A percentile compares a stretch with the other conserved stretches of the same genome.
These are phyloP conservation scores for Alternaria tenuissima DNA, from an alignment of 2,329 filamentous ascomycete genomes.

Conservation along the genomic window DNA sequence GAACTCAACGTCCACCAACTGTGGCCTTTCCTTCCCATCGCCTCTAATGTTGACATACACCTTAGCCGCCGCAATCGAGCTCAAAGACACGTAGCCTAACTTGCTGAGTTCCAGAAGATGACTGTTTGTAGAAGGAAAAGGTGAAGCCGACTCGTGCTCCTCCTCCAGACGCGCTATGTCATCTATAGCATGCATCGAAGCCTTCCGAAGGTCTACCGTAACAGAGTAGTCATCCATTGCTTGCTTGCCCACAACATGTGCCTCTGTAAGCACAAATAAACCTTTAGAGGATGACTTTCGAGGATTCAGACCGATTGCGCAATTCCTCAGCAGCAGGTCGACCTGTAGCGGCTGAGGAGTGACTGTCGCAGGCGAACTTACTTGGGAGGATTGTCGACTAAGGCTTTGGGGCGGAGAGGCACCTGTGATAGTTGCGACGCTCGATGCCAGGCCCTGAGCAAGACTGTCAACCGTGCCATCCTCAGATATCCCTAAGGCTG, in stretches of 20 bases:
- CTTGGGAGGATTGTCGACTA: conserved; percentile 41
- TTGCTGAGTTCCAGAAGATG: conserved; percentile 62
- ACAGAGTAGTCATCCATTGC: conserved; percentile 72
- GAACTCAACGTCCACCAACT: conserved; percentile 79
- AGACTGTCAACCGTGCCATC: conserved; percentile 72
- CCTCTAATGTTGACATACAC: conserved; percentile 68
- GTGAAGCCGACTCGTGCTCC: conserved; percentile 19
- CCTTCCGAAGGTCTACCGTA: conserved; percentile 76
- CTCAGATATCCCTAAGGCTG: conserved; percentile 74
- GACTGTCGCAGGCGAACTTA: conserved; percentile 29
- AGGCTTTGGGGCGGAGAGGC: conserved; percentile 61
- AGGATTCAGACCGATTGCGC: conserved; percentile 84
- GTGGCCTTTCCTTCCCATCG: conserved; percentile 65
- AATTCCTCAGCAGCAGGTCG: conserved; percentile 81
- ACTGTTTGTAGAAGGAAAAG: conserved; percentile 39
- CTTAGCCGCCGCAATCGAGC: conserved; percentile 84
- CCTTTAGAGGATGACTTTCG: conserved; percentile 77
- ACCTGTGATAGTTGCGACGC: conserved; percentile 78
- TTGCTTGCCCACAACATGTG: conserved; percentile 73
- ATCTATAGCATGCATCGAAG: conserved; percentile 84
- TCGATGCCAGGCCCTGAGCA: conserved; percentile 77
- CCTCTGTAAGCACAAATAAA: conserved; percentile 79
- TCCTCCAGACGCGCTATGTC: conserved; percentile 63
- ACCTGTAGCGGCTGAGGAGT: conserved; percentile 62
- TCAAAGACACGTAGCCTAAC: conserved; percentile 84